Conservation (phyloP, 2,329 filamentous ascomycete species). For the Sporothrix schenckii region DNA sequence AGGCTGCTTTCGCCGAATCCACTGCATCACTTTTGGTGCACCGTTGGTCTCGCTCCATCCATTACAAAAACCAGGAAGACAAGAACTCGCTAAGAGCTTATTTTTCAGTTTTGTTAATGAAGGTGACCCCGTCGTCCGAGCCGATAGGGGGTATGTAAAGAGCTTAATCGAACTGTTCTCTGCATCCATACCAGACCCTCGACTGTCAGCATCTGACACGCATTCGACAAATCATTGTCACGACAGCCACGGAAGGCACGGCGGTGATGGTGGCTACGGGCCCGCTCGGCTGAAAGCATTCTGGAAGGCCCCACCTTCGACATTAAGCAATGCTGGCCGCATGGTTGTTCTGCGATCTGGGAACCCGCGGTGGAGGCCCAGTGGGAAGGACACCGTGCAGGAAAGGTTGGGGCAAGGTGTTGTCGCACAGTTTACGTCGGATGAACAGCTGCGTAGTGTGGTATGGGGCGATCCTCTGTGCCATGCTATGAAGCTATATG, state of each 20-base stretch:
- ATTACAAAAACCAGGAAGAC: conserved; percentile 59
- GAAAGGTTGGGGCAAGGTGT: conserved; percentile 62
- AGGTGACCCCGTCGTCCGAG: conserved; percentile 77
- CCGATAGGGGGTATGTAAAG: conserved; percentile 74
- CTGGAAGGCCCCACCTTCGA: conserved; percentile 68
- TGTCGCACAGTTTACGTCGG: conserved; percentile 67
- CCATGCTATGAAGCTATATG: conserved; percentile 80
- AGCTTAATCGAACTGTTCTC: conserved; percentile 73
- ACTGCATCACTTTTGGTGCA: conserved; percentile 84
- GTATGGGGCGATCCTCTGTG: conserved; percentile 82
- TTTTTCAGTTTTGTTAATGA: conserved; percentile 85
- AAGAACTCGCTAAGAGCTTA: conserved; percentile 63
- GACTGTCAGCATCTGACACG: not conserved
- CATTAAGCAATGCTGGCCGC: conserved; percentile 70
- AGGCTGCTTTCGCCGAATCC: conserved; percentile 73
- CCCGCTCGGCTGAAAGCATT: conserved; percentile 43
- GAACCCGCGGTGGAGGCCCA: conserved; percentile 45
- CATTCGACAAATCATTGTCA: not conserved
- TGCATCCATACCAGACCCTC: conserved; percentile 55
- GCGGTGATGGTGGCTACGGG: not conserved
- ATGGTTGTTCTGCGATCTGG: conserved; percentile 67
- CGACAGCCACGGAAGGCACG: not conserved
- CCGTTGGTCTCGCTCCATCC: conserved; percentile 76
- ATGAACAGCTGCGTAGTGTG: conserved; percentile 68
- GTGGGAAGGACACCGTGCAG: conserved; percentile 53